Base-by-base conservation (phyloP, 257 asterid species). In the Phtheirospermum japonicum region DNA sequence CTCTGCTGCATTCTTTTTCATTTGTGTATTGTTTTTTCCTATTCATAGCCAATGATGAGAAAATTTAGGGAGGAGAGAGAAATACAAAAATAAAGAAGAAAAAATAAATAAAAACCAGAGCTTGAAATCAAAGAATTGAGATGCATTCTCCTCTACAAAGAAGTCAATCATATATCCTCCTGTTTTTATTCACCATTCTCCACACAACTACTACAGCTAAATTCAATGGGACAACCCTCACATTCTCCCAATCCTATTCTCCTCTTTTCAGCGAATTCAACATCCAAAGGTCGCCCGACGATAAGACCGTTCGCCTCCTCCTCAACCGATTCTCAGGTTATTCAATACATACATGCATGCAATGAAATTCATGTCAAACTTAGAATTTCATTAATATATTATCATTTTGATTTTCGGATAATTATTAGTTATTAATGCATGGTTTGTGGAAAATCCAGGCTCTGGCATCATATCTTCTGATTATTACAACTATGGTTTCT, bases 181-280 rank as follows among this genome's bases (percentile, higher is more conserved):
- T 71, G 7, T 36, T 57, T 46, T 23, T 73, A 11, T 56, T 18
- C 65, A 71, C 30, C 54, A 55, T 63, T 40, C 49, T 69, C 74
- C 34, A 12, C 36, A 31, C 7, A 63, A 48, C 37, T 20, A 42
- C 66, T 28, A 49, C 66, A 30, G 75, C 80, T 9, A 42, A 11
- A 12, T 82, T 82, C 71, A 81, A 89, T 64, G 78, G 78, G 45
- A 70, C 18, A 14, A 64, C 92, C 70, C 73, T 83, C 69, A 70
- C 81, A 20, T 89, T 74, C 53, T 66, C 54, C 17, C 65, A 81
- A 63, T 79, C 88, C 2, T 89, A 74, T 76, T 75, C 82, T n/a
- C 83, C 95, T 20, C 95, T 89, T 73, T 89, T 89, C 62, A 81
- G 97, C 76, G 77, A 83, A 51, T 89, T 89, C 78, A 89, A 89